Evolutionary conservation across 2,329 filamentous ascomycete genomes (phyloP).

Genomic region (Cylindrodendrum hubeiense): DNA sequence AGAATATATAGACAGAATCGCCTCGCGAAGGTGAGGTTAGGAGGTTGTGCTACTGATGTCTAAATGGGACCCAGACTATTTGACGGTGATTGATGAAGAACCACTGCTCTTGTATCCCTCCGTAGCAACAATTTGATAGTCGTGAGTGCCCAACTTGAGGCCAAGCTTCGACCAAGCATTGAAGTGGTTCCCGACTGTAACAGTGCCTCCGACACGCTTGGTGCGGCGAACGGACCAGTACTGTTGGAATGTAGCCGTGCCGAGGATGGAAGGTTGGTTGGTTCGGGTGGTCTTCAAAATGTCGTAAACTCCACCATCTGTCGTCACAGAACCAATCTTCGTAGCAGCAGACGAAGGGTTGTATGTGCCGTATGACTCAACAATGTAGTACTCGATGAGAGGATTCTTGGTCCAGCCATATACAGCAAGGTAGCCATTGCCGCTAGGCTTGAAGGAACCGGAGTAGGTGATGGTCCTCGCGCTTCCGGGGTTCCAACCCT

Average conservation of each 20-base stretch:
- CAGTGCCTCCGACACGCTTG: slow-evolving; percentile 63
- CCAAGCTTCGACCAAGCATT: slow-evolving; percentile 64
- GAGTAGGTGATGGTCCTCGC: slow-evolving; percentile 51
- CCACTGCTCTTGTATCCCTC: slow-evolving; percentile 66
- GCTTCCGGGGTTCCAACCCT: slow-evolving; percentile 41
- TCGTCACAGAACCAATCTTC: slow-evolving; percentile 50
- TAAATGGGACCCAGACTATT: too few species aligned
- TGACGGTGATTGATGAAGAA: slow-evolving; percentile 59
- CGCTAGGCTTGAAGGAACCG: slow-evolving; percentile 48
- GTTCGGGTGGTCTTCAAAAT: slow-evolving; percentile 51
- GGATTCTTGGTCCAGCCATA: slow-evolving; percentile 56
- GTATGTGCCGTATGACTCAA: slow-evolving; percentile 51
- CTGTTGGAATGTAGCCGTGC: slow-evolving; percentile 64
- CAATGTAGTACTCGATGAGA: slow-evolving; percentile 54
- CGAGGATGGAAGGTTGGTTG: slow-evolving; percentile 61
- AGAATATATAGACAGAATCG: too few species aligned
- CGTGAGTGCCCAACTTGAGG: slow-evolving; percentile 59
- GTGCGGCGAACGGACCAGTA: slow-evolving; percentile 63
- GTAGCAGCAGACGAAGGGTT: slow-evolving; percentile 48
- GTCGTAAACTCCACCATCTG: slow-evolving; percentile 53
- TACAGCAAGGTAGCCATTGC: slow-evolving; percentile 53
- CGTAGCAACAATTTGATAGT: slow-evolving; percentile 68
- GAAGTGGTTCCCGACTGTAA: slow-evolving; percentile 64
- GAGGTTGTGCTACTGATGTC: too few species aligned
- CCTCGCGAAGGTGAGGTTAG: too few species aligned